phyloP scores from a whole-genome alignment of 2,329 filamentous ascomycete species.

The Pseudocercospora fijiensis region DNA sequence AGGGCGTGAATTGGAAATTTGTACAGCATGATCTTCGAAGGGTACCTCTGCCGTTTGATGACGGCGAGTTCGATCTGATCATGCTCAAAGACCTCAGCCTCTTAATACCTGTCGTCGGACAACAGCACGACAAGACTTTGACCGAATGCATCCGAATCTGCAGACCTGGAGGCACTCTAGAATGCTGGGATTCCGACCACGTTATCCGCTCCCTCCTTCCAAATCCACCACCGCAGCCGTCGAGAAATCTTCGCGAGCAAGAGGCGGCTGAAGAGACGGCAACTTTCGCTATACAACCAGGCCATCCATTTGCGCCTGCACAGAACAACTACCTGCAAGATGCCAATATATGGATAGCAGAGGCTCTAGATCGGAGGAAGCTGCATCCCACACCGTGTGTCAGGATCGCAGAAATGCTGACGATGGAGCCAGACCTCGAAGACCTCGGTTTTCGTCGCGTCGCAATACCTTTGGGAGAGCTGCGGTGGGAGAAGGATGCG shows the following conservation, averaged over 20 bases:
- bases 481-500: conserved; percentile 78
- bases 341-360: conserved; percentile 78
- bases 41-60: conserved; percentile 72
- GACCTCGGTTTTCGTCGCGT: conserved; percentile 72
- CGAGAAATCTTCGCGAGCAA: conserved; percentile 61
- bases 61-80: conserved; percentile 80
- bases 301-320: conserved; percentile 76
- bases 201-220: conserved; percentile 79
- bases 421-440: conserved; percentile 76
- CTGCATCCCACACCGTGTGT: conserved; percentile 76
- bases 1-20: conserved; percentile 84
- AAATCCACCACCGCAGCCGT: conserved; percentile 63
- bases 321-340: conserved; percentile 80
- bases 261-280: conserved; percentile 66
- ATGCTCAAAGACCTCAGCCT: conserved; percentile 83
- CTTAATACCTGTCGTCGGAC: conserved; percentile 58
- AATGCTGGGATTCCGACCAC: conserved; percentile 88
- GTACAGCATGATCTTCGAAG: conserved; percentile 81
- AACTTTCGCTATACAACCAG: conserved; percentile 78
- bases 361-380: conserved; percentile 69
- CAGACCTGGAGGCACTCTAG: conserved; percentile 73
- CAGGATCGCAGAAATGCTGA: conserved; percentile 69
- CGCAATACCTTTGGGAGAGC: conserved; percentile 81
- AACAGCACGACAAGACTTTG: conserved; percentile 55
- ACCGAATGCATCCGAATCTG: conserved; percentile 77